Evolutionary conservation across 2,329 filamentous ascomycete genomes (phyloP).

Genomic region (Penicillium sp.): DNA sequence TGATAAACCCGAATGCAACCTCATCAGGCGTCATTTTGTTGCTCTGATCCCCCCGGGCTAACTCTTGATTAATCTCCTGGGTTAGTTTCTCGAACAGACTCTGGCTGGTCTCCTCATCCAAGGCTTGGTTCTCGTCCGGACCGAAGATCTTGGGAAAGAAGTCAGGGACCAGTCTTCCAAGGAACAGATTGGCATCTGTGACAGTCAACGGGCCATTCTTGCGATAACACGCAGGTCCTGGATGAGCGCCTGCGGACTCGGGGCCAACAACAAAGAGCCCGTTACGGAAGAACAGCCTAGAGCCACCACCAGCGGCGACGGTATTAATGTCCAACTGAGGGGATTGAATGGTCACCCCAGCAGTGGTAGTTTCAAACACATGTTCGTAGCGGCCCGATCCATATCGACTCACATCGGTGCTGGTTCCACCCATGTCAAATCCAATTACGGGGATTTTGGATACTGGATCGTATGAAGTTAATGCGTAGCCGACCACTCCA

Average conservation of each 20-base stretch:
- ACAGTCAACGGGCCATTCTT: conserved; percentile 88
- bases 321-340: conserved; percentile 91
- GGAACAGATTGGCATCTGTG: conserved; percentile 88
- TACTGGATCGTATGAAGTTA: conserved; percentile 79
- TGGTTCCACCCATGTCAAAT: conserved; percentile 92
- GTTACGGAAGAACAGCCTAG: conserved; percentile 50
- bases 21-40: conserved; percentile 70
- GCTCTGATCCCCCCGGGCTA: conserved; percentile 43
- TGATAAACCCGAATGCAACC: conserved; percentile 85
- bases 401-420: conserved; percentile 85
- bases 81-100: conserved; percentile 73
- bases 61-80: conserved; percentile 68
- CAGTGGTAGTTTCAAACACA: conserved; percentile 88
- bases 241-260: conserved; percentile 84
- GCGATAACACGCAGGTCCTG: conserved; percentile 86
- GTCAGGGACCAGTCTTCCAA: conserved; percentile 79
- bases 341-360: conserved; percentile 84
- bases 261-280: conserved; percentile 77
- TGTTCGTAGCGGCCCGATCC: conserved; percentile 84
- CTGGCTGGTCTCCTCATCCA: conserved; percentile 73
- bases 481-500: conserved; percentile 86
- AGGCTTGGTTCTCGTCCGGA: conserved; percentile 73
- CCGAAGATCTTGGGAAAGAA: conserved; percentile 96
- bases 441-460: conserved; percentile 83
- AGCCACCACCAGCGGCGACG: conserved; percentile 83